Evolutionary conservation across 805 yeast genomes (phyloP).

Genomic region (Ogataea wickerhamii): DNA sequence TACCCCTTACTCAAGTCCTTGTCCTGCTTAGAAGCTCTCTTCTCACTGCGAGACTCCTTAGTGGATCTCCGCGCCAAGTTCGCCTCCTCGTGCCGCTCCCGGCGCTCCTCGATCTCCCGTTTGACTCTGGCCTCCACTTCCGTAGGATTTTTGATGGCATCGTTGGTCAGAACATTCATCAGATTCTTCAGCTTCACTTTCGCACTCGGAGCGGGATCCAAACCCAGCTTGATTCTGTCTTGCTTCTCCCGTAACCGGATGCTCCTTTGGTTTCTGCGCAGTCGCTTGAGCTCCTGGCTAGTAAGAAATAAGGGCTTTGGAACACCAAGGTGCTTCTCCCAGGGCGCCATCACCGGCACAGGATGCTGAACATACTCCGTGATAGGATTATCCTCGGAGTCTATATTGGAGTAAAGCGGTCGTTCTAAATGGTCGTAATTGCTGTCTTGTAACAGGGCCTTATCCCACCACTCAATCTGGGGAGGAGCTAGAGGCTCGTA

Average conservation of each 20-base stretch:
- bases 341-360: slow-evolving; percentile 55
- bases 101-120: slow-evolving; percentile 63
- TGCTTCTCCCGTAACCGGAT: slow-evolving; percentile 64
- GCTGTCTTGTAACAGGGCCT: slow-evolving; percentile 41
- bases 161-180: slow-evolving; percentile 82
- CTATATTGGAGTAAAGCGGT: slow-evolving; percentile 34
- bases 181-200: slow-evolving; percentile 81
- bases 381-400: slow-evolving; percentile 45
- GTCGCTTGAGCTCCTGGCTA: slow-evolving; percentile 68
- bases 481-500: slow-evolving; percentile 56
- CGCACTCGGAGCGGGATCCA: slow-evolving; percentile 85
- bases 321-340: slow-evolving; percentile 44
- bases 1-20: slow-evolving; percentile 49
- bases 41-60: slow-evolving; percentile 53
- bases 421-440: slow-evolving; percentile 36
- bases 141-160: slow-evolving; percentile 86
- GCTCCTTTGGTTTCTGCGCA: slow-evolving; percentile 67
- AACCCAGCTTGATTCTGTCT: slow-evolving; percentile 73
- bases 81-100: slow-evolving; percentile 49
- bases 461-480: slow-evolving; percentile 86
- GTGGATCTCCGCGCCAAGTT: slow-evolving; percentile 64
- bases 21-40: slow-evolving; percentile 42
- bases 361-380: slow-evolving; percentile 83
- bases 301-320: slow-evolving; percentile 59
- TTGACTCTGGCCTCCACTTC: slow-evolving; percentile 71